A percentile compares a stretch with the other conserved stretches of the same genome.
phyloP scores from a whole-genome alignment of 2,329 filamentous ascomycete species.

The Diaporthe sp. region DNA sequence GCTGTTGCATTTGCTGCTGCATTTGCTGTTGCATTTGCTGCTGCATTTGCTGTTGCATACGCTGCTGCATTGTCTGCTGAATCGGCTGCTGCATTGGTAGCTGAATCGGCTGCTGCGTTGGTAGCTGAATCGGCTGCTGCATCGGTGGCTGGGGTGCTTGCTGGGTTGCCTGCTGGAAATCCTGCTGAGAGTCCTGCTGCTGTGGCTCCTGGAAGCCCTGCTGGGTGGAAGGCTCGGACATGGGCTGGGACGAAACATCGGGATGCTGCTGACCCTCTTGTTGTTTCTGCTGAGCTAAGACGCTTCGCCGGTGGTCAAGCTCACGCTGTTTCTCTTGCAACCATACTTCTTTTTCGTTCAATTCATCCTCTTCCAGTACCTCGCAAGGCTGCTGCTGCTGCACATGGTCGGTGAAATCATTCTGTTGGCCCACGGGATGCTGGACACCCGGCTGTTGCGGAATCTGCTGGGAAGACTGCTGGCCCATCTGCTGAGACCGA shows the following conservation, averaged over 20 bases:
- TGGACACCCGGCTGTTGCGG: not conserved
- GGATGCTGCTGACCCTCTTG: not conserved
- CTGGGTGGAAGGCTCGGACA: not conserved
- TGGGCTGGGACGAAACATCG: not conserved
- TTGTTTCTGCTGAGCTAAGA: not conserved
- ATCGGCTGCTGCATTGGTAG: no score
- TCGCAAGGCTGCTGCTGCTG: not conserved
- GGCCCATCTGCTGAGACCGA: not conserved
- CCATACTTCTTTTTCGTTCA: not conserved
- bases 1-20: not conserved
- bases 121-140: no score
- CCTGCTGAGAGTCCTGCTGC: not conserved
- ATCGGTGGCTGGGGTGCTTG: not conserved
- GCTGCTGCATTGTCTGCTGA: no score
- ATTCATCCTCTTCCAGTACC: not conserved
- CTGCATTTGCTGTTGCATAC: no score
- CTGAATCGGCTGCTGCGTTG: no score
- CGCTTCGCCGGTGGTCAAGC: not conserved
- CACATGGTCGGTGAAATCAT: not conserved
- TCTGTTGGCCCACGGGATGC: not conserved
- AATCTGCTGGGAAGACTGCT: not conserved
- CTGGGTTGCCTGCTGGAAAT: not conserved
- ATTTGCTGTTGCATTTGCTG: not conserved
- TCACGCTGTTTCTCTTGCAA: not conserved
- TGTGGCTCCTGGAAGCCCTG: not conserved